Base-by-base conservation (phyloP, 75 land plant genomes). In the Chamaecyparis obtusa region DNA sequence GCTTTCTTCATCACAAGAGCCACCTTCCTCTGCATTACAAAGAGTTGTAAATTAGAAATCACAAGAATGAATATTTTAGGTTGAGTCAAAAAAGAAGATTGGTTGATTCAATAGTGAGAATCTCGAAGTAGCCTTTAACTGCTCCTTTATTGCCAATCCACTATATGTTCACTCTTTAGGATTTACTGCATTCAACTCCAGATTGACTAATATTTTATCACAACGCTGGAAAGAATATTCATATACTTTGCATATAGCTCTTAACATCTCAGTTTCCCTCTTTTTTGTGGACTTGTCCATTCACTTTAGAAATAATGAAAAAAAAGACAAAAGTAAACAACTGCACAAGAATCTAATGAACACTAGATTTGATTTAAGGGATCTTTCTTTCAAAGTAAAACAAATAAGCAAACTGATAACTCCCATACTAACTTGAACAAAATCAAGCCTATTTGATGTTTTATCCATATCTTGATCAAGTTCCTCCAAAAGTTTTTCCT, bases 1-100 rank as follows among this genome's bases (percentile, higher is more conserved):
- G 97, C 97, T 86, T 95, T 97, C 90, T 95, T 95, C 90, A 97
- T 93, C 39, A 97, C 95, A 88, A 93, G 84, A 43, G 92, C 99
- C 27, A 97, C 90, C 86, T 94, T 96, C 92, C 95, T 97, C 99
- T 97, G 96, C 90, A 89, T 82, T 46, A 16, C 83, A 83, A 75
- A 43, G 33, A 56, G 17, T 36, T 85, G 6, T 19, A 27, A 69
- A 85, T 64, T 74, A 33, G 85, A 41, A 57, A 85, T 85, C 24
- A 9, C 27, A 80, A 71, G 2, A 51, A 74, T 19, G 11, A n/a
- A 69, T 85, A 27, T 9, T 32, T 54, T 33, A 1, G 10, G 41
- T 85, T 35, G 80, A 85, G 60, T 7, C 21, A 64, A 19, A 80
- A 44, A 80, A 80, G 16, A 24, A 17, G 10, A n/a, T 21, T 33